Base-by-base conservation (phyloP, 345 rosid species). In the Litchi chinensis region DNA sequence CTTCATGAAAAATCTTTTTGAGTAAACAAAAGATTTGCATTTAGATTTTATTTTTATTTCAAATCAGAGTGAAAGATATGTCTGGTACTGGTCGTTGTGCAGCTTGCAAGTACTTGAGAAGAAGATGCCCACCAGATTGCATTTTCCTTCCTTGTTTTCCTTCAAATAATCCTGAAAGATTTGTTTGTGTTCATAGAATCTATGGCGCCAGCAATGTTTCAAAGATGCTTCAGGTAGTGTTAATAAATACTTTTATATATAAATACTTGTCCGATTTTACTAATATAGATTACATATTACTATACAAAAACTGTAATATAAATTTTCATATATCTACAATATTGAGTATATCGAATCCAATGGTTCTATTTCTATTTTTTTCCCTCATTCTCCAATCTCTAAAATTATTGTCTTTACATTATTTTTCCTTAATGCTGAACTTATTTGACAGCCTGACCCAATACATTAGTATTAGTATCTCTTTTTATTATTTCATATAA, bases 161-260 rank as follows among this genome's bases (percentile, higher is more conserved):
- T 44, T 68, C 93, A 46, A 81, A 71, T n/a, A 68, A 88, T 68
- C 92, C 94, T 75, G 78, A 79, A 72, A 89, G 87, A 86, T 92
- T 92, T 81, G 89, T 85, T 60, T 81, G 69, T 39, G 75, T 91
- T 77, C 98, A 91, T 78, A 85, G 81, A 84, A 87, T 92, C 82
- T 88, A 91, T 82, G 97, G 97, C 19, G 96, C 98, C 65, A 89
- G 93, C 78, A 92, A 90, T 70, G 95, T 91, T 70, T 89, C 83
- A 70, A 91, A 89, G 68, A 75, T 92, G 89, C 90, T 93, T 69
- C 91, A 89, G 90, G 94, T 89, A 85, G 3, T 4, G 67, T 5
- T 9, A 39, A 37, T 19, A 43, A 40, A 21, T 16, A 39, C 21
- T n/a, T 15, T 54, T 37, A 9, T 24, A 41, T 63, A 40, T 13